Evolutionary conservation across 164 flowering plant species (phyloP).

Genomic region (Annona cherimola): DNA sequence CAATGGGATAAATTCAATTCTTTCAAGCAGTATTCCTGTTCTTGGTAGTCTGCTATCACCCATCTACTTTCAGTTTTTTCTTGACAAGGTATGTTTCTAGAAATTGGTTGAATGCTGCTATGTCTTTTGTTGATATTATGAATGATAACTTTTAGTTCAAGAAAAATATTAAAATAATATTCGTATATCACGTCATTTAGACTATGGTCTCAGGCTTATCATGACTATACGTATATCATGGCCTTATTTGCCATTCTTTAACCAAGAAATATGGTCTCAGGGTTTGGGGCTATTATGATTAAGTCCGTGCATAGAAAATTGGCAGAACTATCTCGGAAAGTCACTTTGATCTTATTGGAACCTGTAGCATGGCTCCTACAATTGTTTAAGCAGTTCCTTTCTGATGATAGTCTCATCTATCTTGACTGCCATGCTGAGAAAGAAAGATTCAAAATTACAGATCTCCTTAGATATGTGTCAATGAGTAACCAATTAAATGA

Average conservation of each 20-base stretch:
- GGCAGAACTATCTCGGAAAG: neutral
- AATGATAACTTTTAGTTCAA: neutral
- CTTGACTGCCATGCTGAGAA: neutral
- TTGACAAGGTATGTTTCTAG: conserved; percentile 70
- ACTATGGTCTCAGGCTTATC: no score
- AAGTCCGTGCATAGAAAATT: neutral
- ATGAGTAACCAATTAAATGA: no score
- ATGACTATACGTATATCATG: neutral
- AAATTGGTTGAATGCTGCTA: neutral
- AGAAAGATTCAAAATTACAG: no score
- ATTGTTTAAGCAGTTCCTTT: neutral
- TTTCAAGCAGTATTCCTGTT: conserved; percentile 79
- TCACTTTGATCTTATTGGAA: neutral
- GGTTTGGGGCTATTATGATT: neutral
- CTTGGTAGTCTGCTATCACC: conserved; percentile 85
- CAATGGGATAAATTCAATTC: conserved; percentile 75
- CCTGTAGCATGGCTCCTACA: neutral
- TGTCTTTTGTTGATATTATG: neutral
- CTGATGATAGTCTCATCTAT: neutral
- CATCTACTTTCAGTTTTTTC: conserved; percentile 88
- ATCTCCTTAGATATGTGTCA: no score
- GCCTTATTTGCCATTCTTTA: neutral
- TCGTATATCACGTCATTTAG: neutral
- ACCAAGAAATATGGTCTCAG: neutral
- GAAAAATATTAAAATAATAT: no score